phyloP scores from a whole-genome alignment of 1,284 basidiomycete genomes.

The Puccinia novopanici region DNA sequence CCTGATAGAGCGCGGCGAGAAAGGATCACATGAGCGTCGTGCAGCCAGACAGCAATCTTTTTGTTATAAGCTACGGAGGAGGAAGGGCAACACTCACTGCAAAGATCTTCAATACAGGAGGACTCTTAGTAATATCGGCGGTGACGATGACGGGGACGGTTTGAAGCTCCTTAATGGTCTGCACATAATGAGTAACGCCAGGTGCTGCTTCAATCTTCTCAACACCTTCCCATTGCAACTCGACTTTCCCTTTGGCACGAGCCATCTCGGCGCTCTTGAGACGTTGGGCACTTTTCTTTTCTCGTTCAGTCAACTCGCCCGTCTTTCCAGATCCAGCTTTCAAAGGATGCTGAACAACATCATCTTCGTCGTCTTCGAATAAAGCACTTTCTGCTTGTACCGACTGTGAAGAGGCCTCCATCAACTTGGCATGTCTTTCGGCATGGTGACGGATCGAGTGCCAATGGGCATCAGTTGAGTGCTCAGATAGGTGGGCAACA shows the following conservation, averaged over 20 bases:
- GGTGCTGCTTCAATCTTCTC: slow-evolving; percentile 51
- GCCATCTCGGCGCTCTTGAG: slow-evolving; percentile 45
- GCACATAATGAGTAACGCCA: slow-evolving; percentile 47
- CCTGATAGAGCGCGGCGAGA: slow-evolving; percentile 13
- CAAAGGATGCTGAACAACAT: slow-evolving; percentile 52
- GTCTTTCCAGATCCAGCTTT: slow-evolving; percentile 5
- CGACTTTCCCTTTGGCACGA: slow-evolving; percentile 25
- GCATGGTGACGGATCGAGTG: slow-evolving; percentile 86
- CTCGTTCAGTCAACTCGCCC: slow-evolving; percentile 32
- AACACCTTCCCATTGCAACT: slow-evolving; percentile 35
- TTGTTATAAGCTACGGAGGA: background rate
- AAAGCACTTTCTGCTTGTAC: slow-evolving; percentile 81
- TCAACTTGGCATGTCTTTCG: slow-evolving; percentile 71
- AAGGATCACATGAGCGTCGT: background rate
- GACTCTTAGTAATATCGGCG: slow-evolving; percentile 50
- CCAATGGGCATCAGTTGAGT: slow-evolving; percentile 75
- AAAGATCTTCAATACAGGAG: slow-evolving; percentile 49
- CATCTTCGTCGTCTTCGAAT: slow-evolving; percentile 78
- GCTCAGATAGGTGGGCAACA: slow-evolving; percentile 88
- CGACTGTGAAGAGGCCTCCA: slow-evolving; percentile 77
- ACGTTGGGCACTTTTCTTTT: slow-evolving; percentile 37
- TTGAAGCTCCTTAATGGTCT: slow-evolving; percentile 43
- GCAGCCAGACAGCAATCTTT: background rate
- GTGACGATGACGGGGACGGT: slow-evolving; percentile 49
- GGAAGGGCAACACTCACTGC: slow-evolving; percentile 21